A percentile compares a stretch with the other conserved stretches of the same genome.
phyloP scores from a whole-genome alignment of 306 rosid genomes.

The Ziziphus jujuba region DNA sequence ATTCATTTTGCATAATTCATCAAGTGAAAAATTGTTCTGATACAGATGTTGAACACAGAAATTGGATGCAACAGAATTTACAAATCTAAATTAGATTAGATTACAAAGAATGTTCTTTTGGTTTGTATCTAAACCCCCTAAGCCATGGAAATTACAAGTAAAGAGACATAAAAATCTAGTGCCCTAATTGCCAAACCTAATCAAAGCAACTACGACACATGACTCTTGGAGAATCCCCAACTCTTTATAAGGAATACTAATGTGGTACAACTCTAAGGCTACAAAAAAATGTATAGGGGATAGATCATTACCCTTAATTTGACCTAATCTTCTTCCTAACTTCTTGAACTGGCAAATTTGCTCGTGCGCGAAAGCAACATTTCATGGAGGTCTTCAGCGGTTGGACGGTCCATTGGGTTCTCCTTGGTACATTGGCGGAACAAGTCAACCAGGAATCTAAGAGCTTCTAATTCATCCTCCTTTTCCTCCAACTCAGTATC shows the following conservation, averaged over 20 bases:
- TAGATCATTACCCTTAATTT: slow-evolving; percentile 20
- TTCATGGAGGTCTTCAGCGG: slow-evolving; percentile 65
- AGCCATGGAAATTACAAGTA: slow-evolving; percentile 1
- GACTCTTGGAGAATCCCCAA: slow-evolving; percentile 12
- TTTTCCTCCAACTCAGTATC: slow-evolving; percentile 43
- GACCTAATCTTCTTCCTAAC: slow-evolving; percentile 36
- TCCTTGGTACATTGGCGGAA: slow-evolving; percentile 66
- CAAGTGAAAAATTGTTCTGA: background rate
- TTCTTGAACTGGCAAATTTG: slow-evolving; percentile 30
- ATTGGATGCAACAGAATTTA: slow-evolving; percentile 20
- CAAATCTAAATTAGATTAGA: slow-evolving; percentile 30
- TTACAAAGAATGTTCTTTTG: slow-evolving; percentile 26
- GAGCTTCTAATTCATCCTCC: slow-evolving; percentile 34
- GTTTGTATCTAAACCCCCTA: slow-evolving; percentile 20
- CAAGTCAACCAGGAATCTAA: slow-evolving; percentile 67
- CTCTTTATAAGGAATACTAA: slow-evolving; percentile 12
- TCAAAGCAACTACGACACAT: slow-evolving; percentile 11
- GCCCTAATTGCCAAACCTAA: slow-evolving; percentile 29
- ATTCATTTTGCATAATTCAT: too few relatives aligned
- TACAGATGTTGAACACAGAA: background rate
- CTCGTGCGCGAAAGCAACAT: slow-evolving; percentile 43
- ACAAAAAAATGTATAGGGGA: slow-evolving; percentile 26
- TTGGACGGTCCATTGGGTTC: slow-evolving; percentile 67
- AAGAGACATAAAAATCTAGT: slow-evolving; percentile 17
- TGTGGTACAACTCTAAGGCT: slow-evolving; percentile 20